Base-by-base conservation (phyloP, 495 filamentous ascomycete genomes). In the Filosporella fistucella region DNA sequence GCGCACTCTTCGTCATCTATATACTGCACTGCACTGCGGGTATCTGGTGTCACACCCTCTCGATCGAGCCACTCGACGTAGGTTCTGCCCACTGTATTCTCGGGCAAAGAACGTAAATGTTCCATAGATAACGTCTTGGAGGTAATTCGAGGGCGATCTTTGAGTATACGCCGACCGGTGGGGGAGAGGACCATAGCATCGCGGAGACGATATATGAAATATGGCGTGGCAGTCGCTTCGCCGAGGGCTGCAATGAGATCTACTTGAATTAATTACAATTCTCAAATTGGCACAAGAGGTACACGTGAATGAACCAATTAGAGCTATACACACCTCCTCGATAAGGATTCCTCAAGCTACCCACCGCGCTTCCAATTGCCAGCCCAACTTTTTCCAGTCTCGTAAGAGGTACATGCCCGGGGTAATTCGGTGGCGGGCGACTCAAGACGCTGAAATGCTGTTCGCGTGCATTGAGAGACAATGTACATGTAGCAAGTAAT, bases 1-100 rank as follows among this genome's bases (percentile, higher is more conserved):
- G 93, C 93, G 63, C 88, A 95, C 62, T 97, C 93, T 43, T 81
- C 82, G 61, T 96, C 85, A 63, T 96, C 91, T 44, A 98, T 89
- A 66, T 95, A 96, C 34, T 84, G 76, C 20, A 98, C 93, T 14
- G 61, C 55, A 28, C 80, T 69, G 9, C 94, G 81, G 21, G 94
- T 95, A 65, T 97, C 94, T 0, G 93, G 91, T 1, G 85, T 85
- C 2, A 98, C 91, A 30, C 87, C 86, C 69, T 98, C 93, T 26
- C 85, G 77, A 67, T 96, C 89, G 13, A 96, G 73, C 93, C 93
- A 98, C 16, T 67, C 70, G 3, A 79, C 83, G 66, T 97, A 97
- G 24, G 87, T 82, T 12, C 77, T 75, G n/a, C 94, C 93, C 22
- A 98, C 84, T 3, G 82, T 88, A 61, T 81, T 83, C 16, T 71